Conservation (phyloP, 192 early-diverging fungal species). For the Linnemannia zychae region DNA sequence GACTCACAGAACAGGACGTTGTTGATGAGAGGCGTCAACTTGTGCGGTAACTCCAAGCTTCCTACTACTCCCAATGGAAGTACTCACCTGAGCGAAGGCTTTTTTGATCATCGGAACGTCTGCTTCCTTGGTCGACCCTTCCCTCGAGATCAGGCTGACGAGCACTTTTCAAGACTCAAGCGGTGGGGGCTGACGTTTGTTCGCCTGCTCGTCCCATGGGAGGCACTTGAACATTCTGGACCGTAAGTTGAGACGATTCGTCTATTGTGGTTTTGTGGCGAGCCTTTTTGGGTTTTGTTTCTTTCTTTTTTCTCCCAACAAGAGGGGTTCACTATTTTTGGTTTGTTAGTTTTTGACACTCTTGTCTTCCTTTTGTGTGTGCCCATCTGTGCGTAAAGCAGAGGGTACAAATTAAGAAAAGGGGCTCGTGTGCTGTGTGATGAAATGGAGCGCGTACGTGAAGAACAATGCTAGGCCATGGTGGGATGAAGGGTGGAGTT, state of each 20-base stretch:
- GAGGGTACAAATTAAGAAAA: not conserved
- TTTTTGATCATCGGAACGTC: constrained; percentile 81
- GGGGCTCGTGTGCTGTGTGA: constrained; percentile 4
- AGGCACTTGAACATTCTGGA: constrained; percentile 82
- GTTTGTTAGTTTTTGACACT: not conserved
- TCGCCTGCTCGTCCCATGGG: constrained; percentile 84
- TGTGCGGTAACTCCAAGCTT: constrained; percentile 83
- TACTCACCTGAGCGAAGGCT: constrained; percentile 69
- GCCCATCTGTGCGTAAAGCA: not conserved
- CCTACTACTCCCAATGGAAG: constrained; percentile 77
- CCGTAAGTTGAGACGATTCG: constrained; percentile 60
- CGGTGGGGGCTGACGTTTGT: constrained; percentile 88
- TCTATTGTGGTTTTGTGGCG: not conserved
- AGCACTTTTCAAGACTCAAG: constrained; percentile 81
- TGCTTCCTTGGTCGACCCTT: constrained; percentile 86
- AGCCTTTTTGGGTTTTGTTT: not conserved
- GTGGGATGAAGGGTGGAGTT: not conserved
- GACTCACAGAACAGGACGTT: constrained; percentile 70
- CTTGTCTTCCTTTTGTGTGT: not conserved
- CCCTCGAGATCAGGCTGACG: constrained; percentile 76
- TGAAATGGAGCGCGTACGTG: not conserved
- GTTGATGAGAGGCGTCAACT: constrained; percentile 81
- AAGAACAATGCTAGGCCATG: not conserved
- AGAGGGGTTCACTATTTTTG: not conserved
- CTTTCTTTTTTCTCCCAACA: not conserved